A percentile compares a stretch with the other conserved stretches of the same genome.
Conservation (phyloP, 2,329 filamentous ascomycete species). For the Colletotrichum sp. region DNA sequence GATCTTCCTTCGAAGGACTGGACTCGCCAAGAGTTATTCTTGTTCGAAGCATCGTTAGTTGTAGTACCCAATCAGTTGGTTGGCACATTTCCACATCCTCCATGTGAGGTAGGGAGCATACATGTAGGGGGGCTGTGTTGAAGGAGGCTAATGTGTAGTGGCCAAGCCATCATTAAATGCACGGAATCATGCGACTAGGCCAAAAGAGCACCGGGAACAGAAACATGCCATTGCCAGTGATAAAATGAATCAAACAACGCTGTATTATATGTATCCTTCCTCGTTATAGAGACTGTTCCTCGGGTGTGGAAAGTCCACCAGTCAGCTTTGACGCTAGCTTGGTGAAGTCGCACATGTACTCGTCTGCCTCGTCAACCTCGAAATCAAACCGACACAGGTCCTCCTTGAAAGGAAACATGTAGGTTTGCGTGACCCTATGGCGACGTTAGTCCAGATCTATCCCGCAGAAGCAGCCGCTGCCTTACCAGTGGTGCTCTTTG, state of each 20-base stretch:
- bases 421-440: slow-evolving; percentile 43
- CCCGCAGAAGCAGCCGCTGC: slow-evolving; percentile 12
- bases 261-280: background rate
- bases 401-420: slow-evolving; percentile 48
- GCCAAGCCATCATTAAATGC: accelerated
- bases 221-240: no score
- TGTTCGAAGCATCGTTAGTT: background rate
- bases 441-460: background rate
- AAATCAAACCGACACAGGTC: slow-evolving; percentile 51
- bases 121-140: background rate
- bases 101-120: no score
- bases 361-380: slow-evolving; percentile 32
- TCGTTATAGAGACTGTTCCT: background rate
- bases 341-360: background rate
- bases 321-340: background rate
- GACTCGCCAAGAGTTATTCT: accelerated
- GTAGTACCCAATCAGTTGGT: accelerated
- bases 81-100: background rate
- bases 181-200: background rate
- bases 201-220: no score
- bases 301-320: background rate
- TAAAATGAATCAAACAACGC: background rate
- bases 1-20: background rate
- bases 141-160: background rate
- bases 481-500: background rate